A percentile compares a stretch with the other conserved stretches of the same genome.
Conservation (phyloP, 2,329 filamentous ascomycete species). For the Neofusicoccum ribis region DNA sequence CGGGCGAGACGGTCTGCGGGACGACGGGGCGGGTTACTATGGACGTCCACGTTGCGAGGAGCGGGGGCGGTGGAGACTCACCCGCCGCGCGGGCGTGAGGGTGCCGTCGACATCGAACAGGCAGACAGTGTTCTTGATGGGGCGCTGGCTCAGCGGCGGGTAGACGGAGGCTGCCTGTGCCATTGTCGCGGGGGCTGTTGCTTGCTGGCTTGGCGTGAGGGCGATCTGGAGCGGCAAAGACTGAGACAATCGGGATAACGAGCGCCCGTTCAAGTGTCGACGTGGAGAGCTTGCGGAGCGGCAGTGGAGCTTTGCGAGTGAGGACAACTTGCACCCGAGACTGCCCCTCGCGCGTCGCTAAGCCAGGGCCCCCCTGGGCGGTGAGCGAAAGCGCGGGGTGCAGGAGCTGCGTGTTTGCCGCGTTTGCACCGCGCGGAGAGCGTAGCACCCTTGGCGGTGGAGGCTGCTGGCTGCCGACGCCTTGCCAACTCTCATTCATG, state of each 20-base stretch:
- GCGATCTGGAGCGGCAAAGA: not conserved
- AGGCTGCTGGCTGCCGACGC: not conserved
- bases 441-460: too few species aligned
- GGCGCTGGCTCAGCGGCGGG: conserved; percentile 78
- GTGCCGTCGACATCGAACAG: conserved; percentile 98
- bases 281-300: not conserved
- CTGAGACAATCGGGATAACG: not conserved
- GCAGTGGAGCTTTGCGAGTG: not conserved
- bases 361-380: not conserved
- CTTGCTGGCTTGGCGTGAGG: too few species aligned
- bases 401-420: conserved; percentile 2
- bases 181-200: conserved; percentile 27
- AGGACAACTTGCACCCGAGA: conserved; percentile 10
- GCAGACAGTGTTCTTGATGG: conserved; percentile 87
- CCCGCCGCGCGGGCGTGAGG: conserved; percentile 77
- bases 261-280: not conserved
- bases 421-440: not conserved
- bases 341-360: conserved; percentile 9
- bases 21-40: not conserved
- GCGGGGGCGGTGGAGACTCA: conserved; percentile 49
- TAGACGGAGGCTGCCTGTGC: conserved; percentile 52
- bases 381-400: conserved; percentile 2
- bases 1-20: conserved; percentile 65
- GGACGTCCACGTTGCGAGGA: not conserved
- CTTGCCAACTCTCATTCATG: too few species aligned